Evolutionary conservation across 805 yeast genomes (phyloP).

Genomic region (Ogataea pini): DNA sequence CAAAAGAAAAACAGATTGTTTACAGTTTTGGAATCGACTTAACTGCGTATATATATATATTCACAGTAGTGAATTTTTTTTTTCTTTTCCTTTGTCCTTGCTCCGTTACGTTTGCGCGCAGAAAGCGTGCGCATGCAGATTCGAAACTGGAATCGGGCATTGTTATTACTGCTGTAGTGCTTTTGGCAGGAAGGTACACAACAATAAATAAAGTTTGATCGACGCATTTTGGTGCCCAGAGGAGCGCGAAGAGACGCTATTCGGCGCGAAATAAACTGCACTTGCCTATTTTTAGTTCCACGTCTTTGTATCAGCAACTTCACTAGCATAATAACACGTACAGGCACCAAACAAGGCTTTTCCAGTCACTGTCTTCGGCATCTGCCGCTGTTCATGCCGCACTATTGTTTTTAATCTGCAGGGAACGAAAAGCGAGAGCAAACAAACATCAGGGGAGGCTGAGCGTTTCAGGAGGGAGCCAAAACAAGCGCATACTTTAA

Average conservation of each 20-base stretch:
- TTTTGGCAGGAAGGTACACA: background rate
- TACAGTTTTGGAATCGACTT: background rate
- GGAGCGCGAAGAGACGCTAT: background rate
- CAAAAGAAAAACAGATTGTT: background rate
- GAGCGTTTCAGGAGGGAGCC: constrained; percentile 6
- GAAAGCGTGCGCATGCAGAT: constrained; percentile 4
- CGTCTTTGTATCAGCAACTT: background rate
- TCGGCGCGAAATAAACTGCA: constrained; percentile 6
- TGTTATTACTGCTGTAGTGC: background rate
- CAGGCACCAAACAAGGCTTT: background rate
- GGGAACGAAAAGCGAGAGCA: constrained; percentile 4
- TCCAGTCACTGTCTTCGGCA: background rate
- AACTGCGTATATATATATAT: too few species aligned
- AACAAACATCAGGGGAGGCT: constrained; percentile 3
- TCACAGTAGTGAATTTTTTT: background rate
- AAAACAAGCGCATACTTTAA: background rate
- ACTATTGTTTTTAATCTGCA: background rate
- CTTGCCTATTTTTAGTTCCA: constrained; percentile 6
- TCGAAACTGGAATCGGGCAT: background rate
- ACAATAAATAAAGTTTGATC: background rate
- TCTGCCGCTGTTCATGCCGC: constrained; percentile 3
- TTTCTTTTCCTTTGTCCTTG: background rate
- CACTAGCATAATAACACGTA: constrained; percentile 2
- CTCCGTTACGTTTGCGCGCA: constrained; percentile 6
- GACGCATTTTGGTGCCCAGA: background rate